Base-by-base conservation (phyloP, 352 stramenopile genomes). In the Blastocystis sp. region DNA sequence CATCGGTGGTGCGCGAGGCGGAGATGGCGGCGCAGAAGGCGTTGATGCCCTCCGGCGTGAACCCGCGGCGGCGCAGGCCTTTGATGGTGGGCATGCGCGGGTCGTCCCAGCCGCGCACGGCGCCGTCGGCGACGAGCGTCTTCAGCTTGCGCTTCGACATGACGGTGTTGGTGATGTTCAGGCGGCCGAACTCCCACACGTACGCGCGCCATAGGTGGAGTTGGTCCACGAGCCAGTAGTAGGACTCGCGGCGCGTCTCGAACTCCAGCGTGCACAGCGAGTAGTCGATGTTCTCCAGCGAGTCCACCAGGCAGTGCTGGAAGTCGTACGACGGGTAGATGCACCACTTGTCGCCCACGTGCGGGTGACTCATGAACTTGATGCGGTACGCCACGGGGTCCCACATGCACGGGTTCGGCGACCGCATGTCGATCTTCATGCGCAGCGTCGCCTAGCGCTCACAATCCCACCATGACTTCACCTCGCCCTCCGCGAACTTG, bases 161-260 rank as follows among this genome's bases (percentile, higher is more conserved):
- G 28, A 34, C 28, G 28, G 28, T 34, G 28, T 34, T 34, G 28
- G 28, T 34, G 28, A 34, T 34, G 28, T 34, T 34, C 28, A 34
- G 28, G 28, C 28, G 28, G 28, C 28, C 28, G 28, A 34, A 34
- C 28, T 34, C 28, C 28, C 28, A 34, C 41, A 91, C 91, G 88
- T 98, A 97, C 64, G 97, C 95, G 89, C 97, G 95, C 91, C 97
- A 99, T 89, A 99, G 92, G 62, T 98, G 93, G 7, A 99, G 90
- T 70, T 94, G 94, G 91, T 98, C 53, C 61, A 89, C 28, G 0
- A 34, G 28, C 28, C 28, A 34, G 28, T 34, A 34, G 28, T 34
- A 34, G 28, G 28, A 34, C 28, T 34, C 28, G 28, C 28, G 28
- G 28, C 28, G 28, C 28, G 28, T 34, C 28, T 34, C 28, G 28